Base-by-base conservation (phyloP, 352 stramenopile genomes). In the Globisporangium middletonii region DNA sequence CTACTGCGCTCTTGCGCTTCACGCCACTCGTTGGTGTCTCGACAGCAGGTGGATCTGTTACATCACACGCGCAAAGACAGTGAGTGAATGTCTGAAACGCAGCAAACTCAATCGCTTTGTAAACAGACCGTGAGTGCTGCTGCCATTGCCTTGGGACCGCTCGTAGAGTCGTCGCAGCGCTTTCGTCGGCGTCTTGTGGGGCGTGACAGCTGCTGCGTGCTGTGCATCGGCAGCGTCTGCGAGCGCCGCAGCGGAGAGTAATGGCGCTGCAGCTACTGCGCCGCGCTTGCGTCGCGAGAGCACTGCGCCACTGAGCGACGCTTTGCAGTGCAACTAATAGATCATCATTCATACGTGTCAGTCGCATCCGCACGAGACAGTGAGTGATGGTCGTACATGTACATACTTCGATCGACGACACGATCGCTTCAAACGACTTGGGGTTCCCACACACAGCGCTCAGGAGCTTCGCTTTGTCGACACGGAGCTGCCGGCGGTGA, bases 331-430 rank as follows among this genome's bases (percentile, higher is more conserved):
- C 1, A 57, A 26, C 75, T 85, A 37, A 12, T 18, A 42, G 44
- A 49, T 23, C 3, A 48, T 3, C 41, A 19, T 4, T 45, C 41
- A 45, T 2, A 9, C 18, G 4, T 8, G 3, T 45, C 13, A 11
- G 5, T 45, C 18, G 13, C 13, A 41, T 19, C 41, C n/a, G 2
- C 18, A 23, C 30, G 19, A 38, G 33, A 57, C 15, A 19, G 6
- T 9, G 41, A 46, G 41, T 46, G 41, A 46, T 46, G 41, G 41
- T 46, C 41, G 23, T 23, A 23, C 23, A 46, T 15, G 11, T 13
- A 41, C 59, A 19, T 12, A 81, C 72, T 64, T 91, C 78, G 43
- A 91, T 81, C 33, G 78, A 87, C 8, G 73, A 78, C 19, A 91
- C 75, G 50, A 91, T 83, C 0, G 77, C 67, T 23, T 87, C 77